Evolutionary conservation across 306 rosid genomes (phyloP), one percentile per base, ranked within the genome.

Genomic region (Sesbania bispinosa): DNA sequence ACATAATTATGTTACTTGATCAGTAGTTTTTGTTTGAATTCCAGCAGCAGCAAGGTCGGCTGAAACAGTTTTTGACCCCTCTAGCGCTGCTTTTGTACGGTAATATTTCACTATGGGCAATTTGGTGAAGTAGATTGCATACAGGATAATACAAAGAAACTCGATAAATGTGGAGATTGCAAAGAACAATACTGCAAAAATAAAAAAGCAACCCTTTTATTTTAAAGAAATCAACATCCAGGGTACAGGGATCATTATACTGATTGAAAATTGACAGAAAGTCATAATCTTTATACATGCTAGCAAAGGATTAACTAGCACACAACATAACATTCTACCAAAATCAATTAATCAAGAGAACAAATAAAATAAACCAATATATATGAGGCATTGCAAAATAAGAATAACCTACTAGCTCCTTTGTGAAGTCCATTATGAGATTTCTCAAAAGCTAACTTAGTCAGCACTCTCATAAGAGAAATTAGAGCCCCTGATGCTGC

Each of bases 1-100:
- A 64, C 26, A 58, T 65, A 77, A 5, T 33, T 45, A 43, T 55
- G 59, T n/a, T 84, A 88, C 92, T 69, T 54, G 81, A 24, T 52
- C 67, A 61, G 68, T 71, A 41, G 71, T 7, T 21, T 75, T 42
- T 10, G 86, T 47, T 29, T 66, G 65, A 67, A 88, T 51, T 32
- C 98, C 92, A 16, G 81, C 93, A 35, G 96, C 96, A 14, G 95
- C 90, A 48, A 92, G 97, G 71, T 92, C 95, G 16, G 96, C 81
- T 5, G 87, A 57, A 39, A 89, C 97, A 21, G 97, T 92, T 84
- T 82, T 89, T 5, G 96, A 84, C 75, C 96, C 97, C 78, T 92
- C 95, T 0, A 45, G 77, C 23, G 97, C 92, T 33, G 98, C 96
- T 76, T 87, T 94, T 33, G 87, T 58, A 58, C 95, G 94, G 48